Evolutionary conservation across 2,329 filamentous ascomycete genomes (phyloP).

Genomic region (Fusarium transvaalense): DNA sequence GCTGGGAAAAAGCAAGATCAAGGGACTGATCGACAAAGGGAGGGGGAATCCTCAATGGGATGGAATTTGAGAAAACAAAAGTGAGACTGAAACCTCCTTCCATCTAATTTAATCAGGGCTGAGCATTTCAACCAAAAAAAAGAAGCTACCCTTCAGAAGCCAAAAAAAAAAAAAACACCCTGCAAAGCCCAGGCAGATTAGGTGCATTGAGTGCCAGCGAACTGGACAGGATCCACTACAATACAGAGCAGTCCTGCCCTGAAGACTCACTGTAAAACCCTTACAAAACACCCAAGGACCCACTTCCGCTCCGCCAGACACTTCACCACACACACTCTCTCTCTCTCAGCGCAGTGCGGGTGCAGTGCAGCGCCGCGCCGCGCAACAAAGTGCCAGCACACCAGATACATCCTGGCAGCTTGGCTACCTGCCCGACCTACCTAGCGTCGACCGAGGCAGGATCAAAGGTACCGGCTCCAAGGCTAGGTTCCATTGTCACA

Average conservation of each 20-base stretch:
- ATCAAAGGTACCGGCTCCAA: constrained; percentile 34
- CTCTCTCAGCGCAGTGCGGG: neutral
- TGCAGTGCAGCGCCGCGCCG: constrained; percentile 12
- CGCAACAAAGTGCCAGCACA: constrained; percentile 38
- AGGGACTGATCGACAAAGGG: constrained; percentile 10
- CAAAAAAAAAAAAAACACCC: neutral
- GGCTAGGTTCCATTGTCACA: constrained; percentile 39
- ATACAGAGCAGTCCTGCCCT: constrained; percentile 22
- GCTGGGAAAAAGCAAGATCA: constrained; percentile 7
- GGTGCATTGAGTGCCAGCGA: constrained; percentile 8
- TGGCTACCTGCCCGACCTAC: constrained; percentile 12
- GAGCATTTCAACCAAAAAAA: constrained; percentile 18
- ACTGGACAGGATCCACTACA: neutral
- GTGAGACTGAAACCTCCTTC: constrained; percentile 15
- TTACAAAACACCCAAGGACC: constrained; percentile 29
- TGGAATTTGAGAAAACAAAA: neutral
- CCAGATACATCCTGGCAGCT: constrained; percentile 17
- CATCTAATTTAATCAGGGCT: constrained; percentile 23
- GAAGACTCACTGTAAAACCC: constrained; percentile 23
- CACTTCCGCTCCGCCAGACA: constrained; percentile 43
- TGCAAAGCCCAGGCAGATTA: no score
- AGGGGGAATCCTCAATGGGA: constrained; percentile 12
- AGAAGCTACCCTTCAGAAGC: constrained; percentile 6
- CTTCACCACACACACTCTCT: no score
- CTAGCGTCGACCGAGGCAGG: constrained; percentile 12